Evolutionary conservation across 2,329 filamentous ascomycete genomes (phyloP).

Genomic region (Gaeumannomyces sp.): DNA sequence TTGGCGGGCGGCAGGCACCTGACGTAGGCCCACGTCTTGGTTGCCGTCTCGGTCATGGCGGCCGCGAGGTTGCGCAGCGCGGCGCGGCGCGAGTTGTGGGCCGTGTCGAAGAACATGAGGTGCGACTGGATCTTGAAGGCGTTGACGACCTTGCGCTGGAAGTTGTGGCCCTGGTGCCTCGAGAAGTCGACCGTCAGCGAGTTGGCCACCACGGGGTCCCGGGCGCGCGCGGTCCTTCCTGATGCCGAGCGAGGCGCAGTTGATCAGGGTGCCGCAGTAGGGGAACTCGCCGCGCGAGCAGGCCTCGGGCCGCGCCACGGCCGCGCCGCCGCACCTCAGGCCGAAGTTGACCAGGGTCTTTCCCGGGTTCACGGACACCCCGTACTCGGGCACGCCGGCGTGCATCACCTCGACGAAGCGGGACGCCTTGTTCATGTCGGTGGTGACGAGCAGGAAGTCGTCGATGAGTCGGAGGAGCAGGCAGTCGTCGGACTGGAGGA

Average conservation of each 20-base stretch:
- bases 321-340: conserved; percentile 45
- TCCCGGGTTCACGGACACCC: conserved; percentile 65
- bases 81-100: conserved; percentile 63
- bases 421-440: conserved; percentile 57
- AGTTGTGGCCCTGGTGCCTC: conserved; percentile 66
- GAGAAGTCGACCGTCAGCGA: conserved; percentile 74
- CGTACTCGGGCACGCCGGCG: conserved; percentile 68
- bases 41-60: conserved; percentile 72
- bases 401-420: conserved; percentile 78
- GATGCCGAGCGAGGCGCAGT: conserved; percentile 69
- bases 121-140: conserved; percentile 81
- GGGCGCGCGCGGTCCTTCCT: conserved; percentile 58
- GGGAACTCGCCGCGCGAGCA: conserved; percentile 53
- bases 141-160: conserved; percentile 71
- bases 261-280: conserved; percentile 78
- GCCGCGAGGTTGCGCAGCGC: conserved; percentile 69
- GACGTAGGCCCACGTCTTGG: conserved; percentile 62
- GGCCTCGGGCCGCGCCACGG: conserved; percentile 41
- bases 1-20: conserved; percentile 50
- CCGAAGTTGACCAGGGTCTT: conserved; percentile 88
- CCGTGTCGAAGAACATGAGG: conserved; percentile 74
- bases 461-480: conserved; percentile 80
- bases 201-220: conserved; percentile 50
- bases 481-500: conserved; percentile 52
- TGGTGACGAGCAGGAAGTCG: conserved; percentile 86